Percentiles rank a stretch among this genome's conserved stretches.
phyloP scores from a whole-genome alignment of 257 asterid species.

The Avicennia marina region DNA sequence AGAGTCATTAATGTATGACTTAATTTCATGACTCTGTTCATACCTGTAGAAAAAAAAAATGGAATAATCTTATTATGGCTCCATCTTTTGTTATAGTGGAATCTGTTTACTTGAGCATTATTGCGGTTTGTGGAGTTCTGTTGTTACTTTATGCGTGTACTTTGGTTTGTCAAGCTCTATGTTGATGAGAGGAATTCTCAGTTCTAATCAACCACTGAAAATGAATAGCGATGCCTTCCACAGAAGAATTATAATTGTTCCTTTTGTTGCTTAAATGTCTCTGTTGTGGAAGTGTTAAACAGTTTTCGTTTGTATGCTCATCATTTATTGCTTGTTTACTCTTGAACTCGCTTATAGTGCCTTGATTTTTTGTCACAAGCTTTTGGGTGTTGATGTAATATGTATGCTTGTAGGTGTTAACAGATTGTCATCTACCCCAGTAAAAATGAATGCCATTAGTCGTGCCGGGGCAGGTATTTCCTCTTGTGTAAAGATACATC shows the following conservation, averaged over 20 bases:
- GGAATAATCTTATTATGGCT: not conserved
- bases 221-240: not conserved
- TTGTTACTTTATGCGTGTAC: not conserved
- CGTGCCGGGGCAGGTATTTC: slow-evolving; percentile 38
- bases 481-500: not conserved
- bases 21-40: not conserved
- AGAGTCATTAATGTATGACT: not conserved
- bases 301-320: not conserved
- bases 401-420: slow-evolving; percentile 17
- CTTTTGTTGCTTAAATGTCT: not conserved
- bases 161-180: not conserved
- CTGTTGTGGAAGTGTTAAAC: not conserved
- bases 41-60: not conserved
- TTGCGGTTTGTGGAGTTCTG: not conserved
- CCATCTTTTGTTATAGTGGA: not conserved
- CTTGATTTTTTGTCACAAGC: not conserved
- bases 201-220: not conserved
- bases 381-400: not conserved
- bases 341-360: not conserved
- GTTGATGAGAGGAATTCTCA: not conserved
- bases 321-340: not conserved
- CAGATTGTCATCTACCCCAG: slow-evolving; percentile 21
- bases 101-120: not conserved
- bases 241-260: not conserved
- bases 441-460: slow-evolving; percentile 9